Evolutionary conservation across 2,329 filamentous ascomycete species (phyloP), one percentile per base, ranked within the genome.

Genomic region (Microthyrium microscopicum): DNA sequence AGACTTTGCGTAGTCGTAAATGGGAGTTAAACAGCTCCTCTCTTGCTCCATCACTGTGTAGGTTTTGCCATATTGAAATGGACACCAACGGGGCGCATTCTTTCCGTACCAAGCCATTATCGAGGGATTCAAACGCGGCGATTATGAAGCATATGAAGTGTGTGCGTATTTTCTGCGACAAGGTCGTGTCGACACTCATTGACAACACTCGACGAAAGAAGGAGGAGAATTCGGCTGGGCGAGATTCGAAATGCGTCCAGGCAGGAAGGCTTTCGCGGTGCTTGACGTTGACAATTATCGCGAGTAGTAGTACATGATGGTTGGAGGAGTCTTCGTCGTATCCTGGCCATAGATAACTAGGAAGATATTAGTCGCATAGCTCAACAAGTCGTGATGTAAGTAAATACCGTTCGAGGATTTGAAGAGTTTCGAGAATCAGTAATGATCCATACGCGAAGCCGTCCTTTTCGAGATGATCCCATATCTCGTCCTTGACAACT

Each of bases 41-140:
- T 43, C 83, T 71, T 41, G 74, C 70, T 38, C 68, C 66, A 21
- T 91, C 83, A 36, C 70, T 79, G 20, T 81, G 79, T 24, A 98
- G 60, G 49, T 93, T 91, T 48, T 95, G 82, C 89, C 89, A 98
- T 46, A 89, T 83, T 1, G 81, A 77, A 45, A 98, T 93, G 9
- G 84, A 89, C 15, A 98, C 87, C 33, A 98, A 62, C 2, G 91
- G 83, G 5, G 87, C 89, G 55, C 89, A 95, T 61, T 98, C 89
- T 54, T 94, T 95, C 41, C 89, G 76, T 31, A 98, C 80, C 36
- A 92, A 70, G 24, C 71, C 70, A 50, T 75, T 85, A 52, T 98
- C 91, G 20, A 98, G 65, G 29, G 84, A 94, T 54, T 95, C 85
- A 51, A 94, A 98, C 22, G 87, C 81, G 43, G 77, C 73, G 32